Percentiles rank a stretch among this genome's conserved stretches.
phyloP scores from a whole-genome alignment of 306 rosid species.

The Crataegus laevigata region DNA sequence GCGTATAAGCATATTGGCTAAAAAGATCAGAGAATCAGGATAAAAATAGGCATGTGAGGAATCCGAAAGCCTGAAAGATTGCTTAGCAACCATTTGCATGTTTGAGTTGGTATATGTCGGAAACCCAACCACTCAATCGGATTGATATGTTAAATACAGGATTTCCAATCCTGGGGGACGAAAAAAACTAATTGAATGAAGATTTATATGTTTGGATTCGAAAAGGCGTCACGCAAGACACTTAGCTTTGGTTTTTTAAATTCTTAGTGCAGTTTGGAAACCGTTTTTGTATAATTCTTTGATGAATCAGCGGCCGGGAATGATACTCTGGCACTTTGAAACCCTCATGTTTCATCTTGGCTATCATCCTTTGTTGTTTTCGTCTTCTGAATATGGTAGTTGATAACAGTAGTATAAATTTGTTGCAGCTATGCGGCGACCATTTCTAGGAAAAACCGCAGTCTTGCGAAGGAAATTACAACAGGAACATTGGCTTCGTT shows the following conservation, averaged over 20 bases:
- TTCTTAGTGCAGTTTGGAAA: background rate
- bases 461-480: constrained; percentile 68
- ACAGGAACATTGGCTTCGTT: constrained; percentile 82
- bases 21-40: background rate
- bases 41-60: background rate
- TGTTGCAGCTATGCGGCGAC: constrained; percentile 81
- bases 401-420: background rate
- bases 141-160: background rate
- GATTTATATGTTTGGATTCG: background rate
- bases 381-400: background rate
- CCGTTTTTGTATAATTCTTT: background rate
- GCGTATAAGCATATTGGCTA: background rate
- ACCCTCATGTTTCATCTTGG: background rate
- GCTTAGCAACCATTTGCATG: background rate
- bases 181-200: background rate
- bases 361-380: background rate
- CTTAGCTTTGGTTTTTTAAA: background rate
- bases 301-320: background rate
- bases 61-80: background rate
- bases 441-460: constrained; percentile 70
- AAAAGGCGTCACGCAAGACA: background rate
- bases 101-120: background rate
- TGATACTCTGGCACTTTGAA: background rate
- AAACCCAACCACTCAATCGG: too few relatives aligned
- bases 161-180: too few relatives aligned